Evolutionary conservation across 1,284 basidiomycete species (phyloP).

Genomic region (Leccinum pachyderme): DNA sequence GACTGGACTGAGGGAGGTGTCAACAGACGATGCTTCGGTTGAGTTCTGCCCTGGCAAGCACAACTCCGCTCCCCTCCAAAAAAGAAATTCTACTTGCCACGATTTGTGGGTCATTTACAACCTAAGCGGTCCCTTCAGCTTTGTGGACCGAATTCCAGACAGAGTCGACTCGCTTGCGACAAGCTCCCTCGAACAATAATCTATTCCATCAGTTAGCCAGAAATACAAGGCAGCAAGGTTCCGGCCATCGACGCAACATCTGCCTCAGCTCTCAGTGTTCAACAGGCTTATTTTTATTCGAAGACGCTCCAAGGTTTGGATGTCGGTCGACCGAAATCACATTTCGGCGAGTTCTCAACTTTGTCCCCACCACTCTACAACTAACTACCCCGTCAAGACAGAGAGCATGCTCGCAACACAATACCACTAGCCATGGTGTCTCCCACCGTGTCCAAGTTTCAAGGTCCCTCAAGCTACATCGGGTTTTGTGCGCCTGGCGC

Average conservation of each 20-base stretch:
- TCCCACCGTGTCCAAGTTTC: not conserved
- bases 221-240: not conserved
- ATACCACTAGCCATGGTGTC: not conserved
- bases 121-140: not conserved
- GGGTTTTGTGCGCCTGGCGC: not conserved
- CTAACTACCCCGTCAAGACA: not conserved
- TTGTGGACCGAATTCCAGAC: not conserved
- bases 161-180: not conserved
- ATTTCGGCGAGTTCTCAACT: not conserved
- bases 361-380: not conserved
- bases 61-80: slow-evolving; percentile 24
- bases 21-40: not conserved
- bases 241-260: not conserved
- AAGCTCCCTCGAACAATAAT: not conserved
- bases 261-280: not conserved
- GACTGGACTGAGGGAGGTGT: not conserved
- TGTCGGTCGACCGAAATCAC: not conserved
- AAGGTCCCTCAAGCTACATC: not conserved
- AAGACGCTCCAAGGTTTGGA: not conserved
- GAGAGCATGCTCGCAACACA: not conserved
- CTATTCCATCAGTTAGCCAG: not conserved
- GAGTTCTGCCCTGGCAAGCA: slow-evolving; percentile 2
- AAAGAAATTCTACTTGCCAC: slow-evolving; percentile 19
- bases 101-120: not conserved
- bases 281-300: not conserved